Evolutionary conservation across 164 flowering plant species (phyloP).

Genomic region (Taxillus chinensis): DNA sequence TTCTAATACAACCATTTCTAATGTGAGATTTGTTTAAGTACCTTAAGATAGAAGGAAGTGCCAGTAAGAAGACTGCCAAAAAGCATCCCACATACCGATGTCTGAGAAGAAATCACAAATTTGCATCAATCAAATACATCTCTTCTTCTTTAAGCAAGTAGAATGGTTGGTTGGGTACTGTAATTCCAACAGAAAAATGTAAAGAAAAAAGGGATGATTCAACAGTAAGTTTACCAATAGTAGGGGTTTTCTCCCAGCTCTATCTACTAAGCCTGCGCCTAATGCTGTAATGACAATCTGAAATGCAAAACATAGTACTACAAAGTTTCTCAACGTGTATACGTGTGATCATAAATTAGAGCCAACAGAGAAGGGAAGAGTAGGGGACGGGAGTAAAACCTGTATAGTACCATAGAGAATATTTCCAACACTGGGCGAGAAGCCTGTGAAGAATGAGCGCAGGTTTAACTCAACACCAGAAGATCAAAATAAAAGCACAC

Average conservation of each 20-base stretch:
- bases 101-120: not conserved
- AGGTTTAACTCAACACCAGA: not conserved
- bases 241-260: conserved; percentile 10
- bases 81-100: not conserved
- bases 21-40: not conserved
- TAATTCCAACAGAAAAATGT: not conserved
- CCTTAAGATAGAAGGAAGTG: conserved; percentile 1
- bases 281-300: conserved; percentile 3
- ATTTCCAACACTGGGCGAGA: not conserved
- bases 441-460: not conserved
- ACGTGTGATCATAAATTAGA: not conserved
- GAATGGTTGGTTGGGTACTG: too few species aligned
- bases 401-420: not conserved
- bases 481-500: not conserved
- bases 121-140: too few species aligned
- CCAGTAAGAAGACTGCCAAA: conserved; percentile 2
- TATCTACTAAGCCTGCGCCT: conserved; percentile 8
- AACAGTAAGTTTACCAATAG: not conserved
- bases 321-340: not conserved
- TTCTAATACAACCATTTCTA: not conserved
- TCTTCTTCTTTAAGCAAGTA: too few species aligned
- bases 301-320: not conserved
- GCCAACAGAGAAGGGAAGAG: not conserved
- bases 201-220: not conserved
- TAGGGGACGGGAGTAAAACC: not conserved